phyloP scores from a whole-genome alignment of 495 filamentous ascomycete species.

The Hypoxylon cercidicola region DNA sequence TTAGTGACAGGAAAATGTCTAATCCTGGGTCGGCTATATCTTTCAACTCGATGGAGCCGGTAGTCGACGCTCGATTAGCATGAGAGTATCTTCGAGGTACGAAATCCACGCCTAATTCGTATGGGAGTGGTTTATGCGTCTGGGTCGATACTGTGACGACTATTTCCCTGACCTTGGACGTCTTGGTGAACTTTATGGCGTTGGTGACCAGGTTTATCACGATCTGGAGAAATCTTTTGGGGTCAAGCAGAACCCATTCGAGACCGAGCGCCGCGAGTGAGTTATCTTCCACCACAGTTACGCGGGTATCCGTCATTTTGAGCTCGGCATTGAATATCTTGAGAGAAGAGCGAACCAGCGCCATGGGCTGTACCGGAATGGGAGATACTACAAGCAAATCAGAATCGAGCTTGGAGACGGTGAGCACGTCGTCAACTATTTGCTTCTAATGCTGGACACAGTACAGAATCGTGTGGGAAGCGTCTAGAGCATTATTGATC shows the following conservation, averaged over 20 bases:
- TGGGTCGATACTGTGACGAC: conserved; percentile 68
- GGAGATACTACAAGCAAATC: conserved; percentile 75
- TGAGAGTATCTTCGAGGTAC: conserved; percentile 41
- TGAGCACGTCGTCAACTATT: conserved; percentile 83
- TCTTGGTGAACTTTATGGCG: conserved; percentile 80
- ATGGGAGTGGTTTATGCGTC: conserved; percentile 54
- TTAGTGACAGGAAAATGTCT: conserved; percentile 69
- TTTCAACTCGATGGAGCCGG: conserved; percentile 47
- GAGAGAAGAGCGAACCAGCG: conserved; percentile 68
- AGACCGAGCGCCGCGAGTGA: conserved; percentile 65
- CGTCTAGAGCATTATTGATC: conserved; percentile 69
- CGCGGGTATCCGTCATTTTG: conserved; percentile 69
- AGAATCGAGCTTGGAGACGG: conserved; percentile 81
- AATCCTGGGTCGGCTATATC: conserved; percentile 47
- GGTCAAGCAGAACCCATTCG: conserved; percentile 76
- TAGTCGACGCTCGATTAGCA: background rate
- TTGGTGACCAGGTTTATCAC: conserved; percentile 77
- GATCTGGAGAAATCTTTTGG: conserved; percentile 76
- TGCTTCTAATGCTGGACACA: conserved; percentile 83
- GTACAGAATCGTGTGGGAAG: conserved; percentile 77
- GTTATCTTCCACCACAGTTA: conserved; percentile 68
- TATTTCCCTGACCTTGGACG: conserved; percentile 59
- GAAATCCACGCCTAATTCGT: conserved; percentile 52
- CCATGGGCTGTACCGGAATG: conserved; percentile 70
- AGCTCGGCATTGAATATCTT: conserved; percentile 80